Conservation (phyloP, 2,329 filamentous ascomycete species). For the Alternaria triticimaculans region DNA sequence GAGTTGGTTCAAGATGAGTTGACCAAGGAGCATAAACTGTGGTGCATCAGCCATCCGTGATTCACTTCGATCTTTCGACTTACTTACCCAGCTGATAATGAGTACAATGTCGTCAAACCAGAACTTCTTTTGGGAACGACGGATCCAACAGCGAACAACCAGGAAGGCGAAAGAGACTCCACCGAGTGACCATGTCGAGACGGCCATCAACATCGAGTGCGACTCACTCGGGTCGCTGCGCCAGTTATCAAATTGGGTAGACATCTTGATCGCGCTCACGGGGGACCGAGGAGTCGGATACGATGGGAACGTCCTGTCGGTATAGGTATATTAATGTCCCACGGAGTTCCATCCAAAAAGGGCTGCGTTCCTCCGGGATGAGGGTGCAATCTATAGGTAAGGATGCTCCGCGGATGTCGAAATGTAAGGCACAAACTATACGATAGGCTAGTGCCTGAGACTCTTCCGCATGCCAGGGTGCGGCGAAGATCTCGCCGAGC, state of each 20-base stretch:
- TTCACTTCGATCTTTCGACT: neutral
- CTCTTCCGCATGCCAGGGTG: neutral
- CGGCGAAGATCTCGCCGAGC: neutral
- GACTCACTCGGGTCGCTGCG: constrained; percentile 3
- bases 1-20: neutral
- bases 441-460: neutral
- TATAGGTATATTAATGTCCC: neutral
- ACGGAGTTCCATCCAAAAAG: neutral
- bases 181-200: neutral
- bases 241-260: constrained; percentile 4
- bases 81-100: constrained; percentile 6
- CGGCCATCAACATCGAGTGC: constrained; percentile 2
- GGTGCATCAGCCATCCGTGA: neutral
- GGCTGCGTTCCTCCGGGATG: neutral
- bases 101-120: constrained; percentile 6
- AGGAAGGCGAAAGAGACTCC: constrained; percentile 3
- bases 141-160: neutral
- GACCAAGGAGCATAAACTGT: neutral
- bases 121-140: neutral
- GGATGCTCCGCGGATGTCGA: neutral
- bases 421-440: neutral
- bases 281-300: neutral
- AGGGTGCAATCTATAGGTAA: neutral
- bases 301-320: neutral
- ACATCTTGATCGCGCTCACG: neutral